A percentile compares a stretch with the other conserved stretches of the same genome.
Evolutionary conservation across 1,284 basidiomycete species (phyloP).

Genomic region (Ustilago vetiveriae): DNA sequence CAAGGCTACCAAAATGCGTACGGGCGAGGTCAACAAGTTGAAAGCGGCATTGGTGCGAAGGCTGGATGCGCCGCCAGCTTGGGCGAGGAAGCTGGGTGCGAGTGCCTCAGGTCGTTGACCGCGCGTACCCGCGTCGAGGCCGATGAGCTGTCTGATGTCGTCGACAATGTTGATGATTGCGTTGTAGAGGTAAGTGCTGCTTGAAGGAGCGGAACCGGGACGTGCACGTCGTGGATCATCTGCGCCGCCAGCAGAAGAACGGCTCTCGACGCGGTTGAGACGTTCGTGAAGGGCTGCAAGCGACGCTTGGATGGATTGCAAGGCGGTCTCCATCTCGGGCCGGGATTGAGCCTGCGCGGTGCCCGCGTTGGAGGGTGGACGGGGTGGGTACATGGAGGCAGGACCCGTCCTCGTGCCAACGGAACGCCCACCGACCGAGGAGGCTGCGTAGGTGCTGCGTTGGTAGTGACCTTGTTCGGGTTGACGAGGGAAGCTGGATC

Average conservation of each 20-base stretch:
- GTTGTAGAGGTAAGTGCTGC: constrained; percentile 16
- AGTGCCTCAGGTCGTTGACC: constrained; percentile 31
- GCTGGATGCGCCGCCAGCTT: constrained; percentile 20
- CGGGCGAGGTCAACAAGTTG: constrained; percentile 35
- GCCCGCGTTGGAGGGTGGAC: constrained; percentile 37
- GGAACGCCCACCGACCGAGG: constrained; percentile 56
- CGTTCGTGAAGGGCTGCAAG: constrained; percentile 89
- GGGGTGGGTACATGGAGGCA: constrained; percentile 19
- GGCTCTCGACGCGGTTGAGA: constrained; percentile 69
- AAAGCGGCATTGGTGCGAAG: constrained; percentile 22
- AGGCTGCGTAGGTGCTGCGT: constrained; percentile 50
- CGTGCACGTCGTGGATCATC: constrained; percentile 25
- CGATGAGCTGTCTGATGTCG: constrained; percentile 36
- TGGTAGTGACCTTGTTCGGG: constrained; percentile 26
- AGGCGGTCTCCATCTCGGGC: constrained; percentile 62
- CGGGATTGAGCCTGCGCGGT: constrained; percentile 21
- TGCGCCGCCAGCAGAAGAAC: constrained; percentile 11
- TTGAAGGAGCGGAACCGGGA: constrained; percentile 8
- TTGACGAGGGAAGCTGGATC: constrained; percentile 35
- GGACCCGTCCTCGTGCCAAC: constrained; percentile 27
- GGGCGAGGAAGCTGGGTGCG: constrained; percentile 41
- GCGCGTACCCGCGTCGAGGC: constrained; percentile 17
- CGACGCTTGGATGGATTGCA: constrained; percentile 86
- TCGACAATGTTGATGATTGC: constrained; percentile 37
- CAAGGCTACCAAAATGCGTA: constrained; percentile 40